Evolutionary conservation across 2,329 filamentous ascomycete species (phyloP), one percentile per base, ranked within the genome.

Genomic region (Colletotrichum sp.): DNA sequence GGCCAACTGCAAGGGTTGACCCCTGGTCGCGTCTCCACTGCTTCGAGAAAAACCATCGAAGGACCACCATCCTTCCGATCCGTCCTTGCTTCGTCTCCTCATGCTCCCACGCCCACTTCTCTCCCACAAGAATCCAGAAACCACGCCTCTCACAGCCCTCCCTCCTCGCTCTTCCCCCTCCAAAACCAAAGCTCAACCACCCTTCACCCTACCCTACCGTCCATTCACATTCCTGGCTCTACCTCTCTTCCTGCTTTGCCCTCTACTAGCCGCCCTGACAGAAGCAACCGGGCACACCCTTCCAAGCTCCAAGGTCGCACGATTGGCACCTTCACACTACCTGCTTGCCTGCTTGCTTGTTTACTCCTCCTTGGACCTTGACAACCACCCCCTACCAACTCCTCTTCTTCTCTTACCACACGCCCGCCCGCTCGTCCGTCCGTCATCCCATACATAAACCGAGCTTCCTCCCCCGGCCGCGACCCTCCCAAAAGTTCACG

Each of bases 381-480:
- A 72, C 64, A 55, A 72, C 24, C 28, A 58, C 61, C 74, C 73
- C 66, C 64, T 67, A 64, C 75, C 57, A 63, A 65, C 24, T 13
- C n/a, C 64, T 61, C 52, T 34, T 57, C 24, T 64, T 16, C 36
- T 69, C 68, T 72, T 68, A 60, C 71, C 65, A 77, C 34, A 71
- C 74, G 55, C n/a, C 61, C 26, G 58, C 67, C 73, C 71, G 63
- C 67, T 67, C 75, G 65, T 66, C 74, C 55, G 71, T 64, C 63
- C 34, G 18, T 67, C 36, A 26, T 74, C 78, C 77, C 78, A 78
- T 82, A 85, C 88, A 89, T 85, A 83, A 78, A 78, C 80, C 81
- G 68, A 79, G 80, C 78, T 79, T 43, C 68, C 79, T 77, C 70
- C 73, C 73, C 74, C 63, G 68, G 71, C 73, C 72, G 78, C 79